Percentiles rank a stretch among this genome's conserved stretches.
Evolutionary conservation across 2,329 filamentous ascomycete species (phyloP).

Genomic region (Penicillium sp.): DNA sequence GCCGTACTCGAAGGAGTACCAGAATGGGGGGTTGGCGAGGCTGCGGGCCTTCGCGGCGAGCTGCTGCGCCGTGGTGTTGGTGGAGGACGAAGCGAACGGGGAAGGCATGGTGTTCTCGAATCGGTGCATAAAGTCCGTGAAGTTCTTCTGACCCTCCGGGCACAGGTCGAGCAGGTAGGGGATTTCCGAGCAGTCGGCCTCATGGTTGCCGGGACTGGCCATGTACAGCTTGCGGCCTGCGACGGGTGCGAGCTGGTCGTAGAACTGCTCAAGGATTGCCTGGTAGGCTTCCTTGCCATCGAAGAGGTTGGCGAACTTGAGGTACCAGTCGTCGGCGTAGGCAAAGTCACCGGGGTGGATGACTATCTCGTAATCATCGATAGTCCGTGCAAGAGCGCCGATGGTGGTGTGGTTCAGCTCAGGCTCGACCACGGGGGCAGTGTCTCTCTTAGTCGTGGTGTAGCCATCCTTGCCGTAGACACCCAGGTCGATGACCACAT

Average conservation of each 20-base stretch:
- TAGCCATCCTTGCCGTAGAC: slow-evolving; percentile 57
- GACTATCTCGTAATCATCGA: slow-evolving; percentile 57
- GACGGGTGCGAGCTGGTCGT: slow-evolving; percentile 57
- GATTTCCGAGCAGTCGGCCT: slow-evolving; percentile 52
- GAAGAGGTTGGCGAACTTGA: slow-evolving; percentile 49
- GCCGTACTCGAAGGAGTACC: slow-evolving; percentile 63
- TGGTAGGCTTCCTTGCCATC: slow-evolving; percentile 56
- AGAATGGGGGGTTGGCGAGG: slow-evolving; percentile 57
- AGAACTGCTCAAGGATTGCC: slow-evolving; percentile 60
- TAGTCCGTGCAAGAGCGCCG: slow-evolving; percentile 52
- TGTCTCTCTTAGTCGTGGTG: slow-evolving; percentile 53
- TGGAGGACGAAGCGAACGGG: slow-evolving; percentile 53
- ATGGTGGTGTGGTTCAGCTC: slow-evolving; percentile 63
- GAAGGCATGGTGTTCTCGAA: slow-evolving; percentile 57
- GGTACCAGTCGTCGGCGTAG: slow-evolving; percentile 62
- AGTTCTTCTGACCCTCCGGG: slow-evolving; percentile 58
- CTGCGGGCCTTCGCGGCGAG: slow-evolving; percentile 49
- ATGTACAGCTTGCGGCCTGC: slow-evolving; percentile 58
- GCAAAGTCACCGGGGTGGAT: slow-evolving; percentile 51
- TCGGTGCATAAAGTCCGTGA: slow-evolving; percentile 61
- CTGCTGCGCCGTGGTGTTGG: slow-evolving; percentile 43
- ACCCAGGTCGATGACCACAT: slow-evolving; percentile 57
- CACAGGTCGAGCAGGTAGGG: slow-evolving; percentile 28
- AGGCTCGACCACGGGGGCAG: slow-evolving; percentile 53
- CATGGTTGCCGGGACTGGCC: slow-evolving; percentile 61